Evolutionary conservation across 2,329 filamentous ascomycete genomes (phyloP).

Genomic region (Gnomoniopsis smithogilvyi): DNA sequence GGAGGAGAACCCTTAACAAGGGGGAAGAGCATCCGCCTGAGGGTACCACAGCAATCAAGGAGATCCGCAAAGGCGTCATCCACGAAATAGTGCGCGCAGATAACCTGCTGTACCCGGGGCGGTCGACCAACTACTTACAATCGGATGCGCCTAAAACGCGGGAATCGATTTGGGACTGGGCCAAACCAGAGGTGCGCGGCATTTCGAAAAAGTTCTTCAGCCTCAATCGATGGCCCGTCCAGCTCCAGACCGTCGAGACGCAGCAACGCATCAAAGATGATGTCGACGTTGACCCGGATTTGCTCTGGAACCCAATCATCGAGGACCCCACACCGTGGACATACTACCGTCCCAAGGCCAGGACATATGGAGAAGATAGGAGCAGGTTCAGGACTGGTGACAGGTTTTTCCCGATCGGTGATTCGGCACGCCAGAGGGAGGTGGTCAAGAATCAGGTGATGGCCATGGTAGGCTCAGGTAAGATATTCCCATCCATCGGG

Average conservation of each 20-base stretch:
- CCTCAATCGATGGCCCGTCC: constrained; percentile 46
- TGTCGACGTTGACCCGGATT: constrained; percentile 25
- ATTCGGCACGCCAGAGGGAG: constrained; percentile 34
- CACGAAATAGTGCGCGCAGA: constrained; percentile 41
- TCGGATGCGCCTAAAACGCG: constrained; percentile 21
- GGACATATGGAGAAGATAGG: constrained; percentile 22
- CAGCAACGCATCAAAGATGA: constrained; percentile 28
- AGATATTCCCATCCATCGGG: background rate
- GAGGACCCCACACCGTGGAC: constrained; percentile 24
- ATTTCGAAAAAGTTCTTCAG: constrained; percentile 36
- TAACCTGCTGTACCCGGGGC: constrained; percentile 38
- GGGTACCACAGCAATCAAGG: constrained; percentile 14
- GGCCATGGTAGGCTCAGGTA: constrained; percentile 12
- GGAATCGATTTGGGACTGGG: constrained; percentile 36
- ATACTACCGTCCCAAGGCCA: constrained; percentile 22
- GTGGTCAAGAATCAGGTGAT: constrained; percentile 22
- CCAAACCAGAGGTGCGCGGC: constrained; percentile 22
- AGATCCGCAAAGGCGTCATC: constrained; percentile 38
- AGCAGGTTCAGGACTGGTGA: constrained; percentile 27
- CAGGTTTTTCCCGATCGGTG: constrained; percentile 33
- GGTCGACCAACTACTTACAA: constrained; percentile 25
- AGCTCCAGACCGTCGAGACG: constrained; percentile 32
- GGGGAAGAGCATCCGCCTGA: constrained; percentile 17
- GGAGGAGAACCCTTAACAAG: constrained; percentile 16
- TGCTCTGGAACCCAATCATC: constrained; percentile 25